These are phyloP conservation scores for Davidsoniella virescens DNA, from an alignment of 2,329 filamentous ascomycete genomes.

Conservation along the genomic window DNA sequence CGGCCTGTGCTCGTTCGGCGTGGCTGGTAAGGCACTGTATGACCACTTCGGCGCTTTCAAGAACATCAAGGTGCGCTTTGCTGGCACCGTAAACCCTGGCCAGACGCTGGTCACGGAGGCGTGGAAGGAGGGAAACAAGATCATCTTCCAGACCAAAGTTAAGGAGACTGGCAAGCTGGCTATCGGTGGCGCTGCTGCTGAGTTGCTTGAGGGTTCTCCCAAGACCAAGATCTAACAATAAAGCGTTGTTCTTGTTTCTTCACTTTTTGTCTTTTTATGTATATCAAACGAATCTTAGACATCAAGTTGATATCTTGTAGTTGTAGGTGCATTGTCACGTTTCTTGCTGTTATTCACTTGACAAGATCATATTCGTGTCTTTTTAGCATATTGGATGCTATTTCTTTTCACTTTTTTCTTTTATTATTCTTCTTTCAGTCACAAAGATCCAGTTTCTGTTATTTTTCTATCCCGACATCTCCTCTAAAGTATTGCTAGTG, in stretches of 20 bases:
- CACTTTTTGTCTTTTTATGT: too few species aligned
- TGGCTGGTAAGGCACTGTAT: conserved; percentile 80
- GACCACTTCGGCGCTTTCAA: conserved; percentile 68
- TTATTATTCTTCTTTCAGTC: not conserved
- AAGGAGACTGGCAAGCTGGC: conserved; percentile 86
- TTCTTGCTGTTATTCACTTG: not conserved
- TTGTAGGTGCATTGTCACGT: too few species aligned
- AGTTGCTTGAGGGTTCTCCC: conserved; percentile 35
- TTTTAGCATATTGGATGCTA: not conserved
- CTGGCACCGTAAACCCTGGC: conserved; percentile 67
- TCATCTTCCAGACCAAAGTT: conserved; percentile 76
- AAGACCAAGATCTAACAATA: conserved; percentile 11
- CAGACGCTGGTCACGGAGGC: conserved; percentile 88
- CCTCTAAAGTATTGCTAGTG: too few species aligned
- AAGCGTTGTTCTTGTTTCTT: too few species aligned
- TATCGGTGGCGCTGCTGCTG: conserved; percentile 65
- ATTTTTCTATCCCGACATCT: too few species aligned
- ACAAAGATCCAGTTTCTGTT: not conserved
- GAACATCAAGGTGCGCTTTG: conserved; percentile 88
- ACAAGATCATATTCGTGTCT: not conserved
- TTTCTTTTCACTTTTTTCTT: not conserved
- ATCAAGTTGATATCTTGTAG: too few species aligned
- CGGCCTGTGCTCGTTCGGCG: conserved; percentile 89
- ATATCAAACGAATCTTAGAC: too few species aligned
- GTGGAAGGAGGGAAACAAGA: conserved; percentile 71